Base-by-base conservation (phyloP, 768 basidiomycete species). In the Lyophyllum decastes region DNA sequence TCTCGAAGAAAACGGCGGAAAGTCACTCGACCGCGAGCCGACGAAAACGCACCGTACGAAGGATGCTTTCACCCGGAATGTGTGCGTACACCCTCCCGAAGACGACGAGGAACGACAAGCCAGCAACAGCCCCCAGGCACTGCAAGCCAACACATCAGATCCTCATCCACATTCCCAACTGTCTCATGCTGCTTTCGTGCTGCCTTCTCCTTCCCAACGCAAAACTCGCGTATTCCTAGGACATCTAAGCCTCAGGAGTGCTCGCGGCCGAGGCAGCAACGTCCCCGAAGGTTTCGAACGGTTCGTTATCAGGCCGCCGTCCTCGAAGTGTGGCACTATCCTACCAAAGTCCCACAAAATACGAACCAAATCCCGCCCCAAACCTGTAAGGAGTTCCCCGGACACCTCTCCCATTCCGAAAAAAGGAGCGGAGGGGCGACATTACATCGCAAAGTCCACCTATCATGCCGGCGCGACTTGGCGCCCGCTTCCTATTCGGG, bases 391-490 rank as follows among this genome's bases (percentile, higher is more conserved):
- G 35, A 7, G 16, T 4, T 17, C 9, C 11, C 3, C 2, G 14
- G 16, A 38, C 2, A 16, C 14, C 14, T 38, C 16, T 11, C 14
- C 35, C 35, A 38, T 17, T 12, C 14, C 35, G 35, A 38, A 38
- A 7, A 43, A 35, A 9, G 25, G 43, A 25, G 5, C 22, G 41
- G 47, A 54, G 24, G 22, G 41, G 21, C 52, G 17, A 38, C 26
- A 19, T 21, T 24, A 50, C 45, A 55, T 41, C 48, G 41, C 58
- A 19, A 38, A 58, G 22, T 41, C 45, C 34, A 55, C 62, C 44
- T 70, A 66, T 59, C 55, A 69, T 27, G 61, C 61, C 33, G 75
- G 72, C 58, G 68, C 55, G 38, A 55, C 70, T 25, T 74, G 69
- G 68, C 58, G 43, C 24, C 58, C 58, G 16, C 52, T 57, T 38